These are phyloP conservation scores for Coniochaeta sp. DNA, from an alignment of 2,329 filamentous ascomycete species.

Conservation along the genomic window DNA sequence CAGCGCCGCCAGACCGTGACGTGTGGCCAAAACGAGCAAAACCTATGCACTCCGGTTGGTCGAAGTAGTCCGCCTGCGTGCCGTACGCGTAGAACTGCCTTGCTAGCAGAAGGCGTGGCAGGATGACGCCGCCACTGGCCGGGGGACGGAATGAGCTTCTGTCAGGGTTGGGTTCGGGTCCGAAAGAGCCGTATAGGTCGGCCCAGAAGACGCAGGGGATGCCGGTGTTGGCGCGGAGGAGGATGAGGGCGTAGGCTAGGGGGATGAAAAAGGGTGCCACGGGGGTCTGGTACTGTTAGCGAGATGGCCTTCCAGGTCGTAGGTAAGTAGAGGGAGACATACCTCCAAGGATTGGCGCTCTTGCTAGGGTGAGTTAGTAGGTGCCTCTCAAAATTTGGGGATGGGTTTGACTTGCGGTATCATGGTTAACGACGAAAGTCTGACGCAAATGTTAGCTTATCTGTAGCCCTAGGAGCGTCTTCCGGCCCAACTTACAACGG, in stretches of 20 bases:
- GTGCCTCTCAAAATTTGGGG: background rate
- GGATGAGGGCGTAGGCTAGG: constrained; percentile 60
- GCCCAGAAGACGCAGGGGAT: constrained; percentile 65
- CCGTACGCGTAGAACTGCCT: constrained; percentile 63
- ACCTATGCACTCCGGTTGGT: constrained; percentile 52
- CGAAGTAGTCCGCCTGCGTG: constrained; percentile 55
- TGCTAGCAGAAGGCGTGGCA: constrained; percentile 53
- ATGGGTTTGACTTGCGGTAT: constrained; percentile 36
- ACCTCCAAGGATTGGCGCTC: constrained; percentile 54
- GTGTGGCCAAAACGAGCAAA: constrained; percentile 43
- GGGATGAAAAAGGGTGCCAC: constrained; percentile 58
- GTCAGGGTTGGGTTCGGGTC: constrained; percentile 35
- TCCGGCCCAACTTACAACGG: constrained; percentile 37
- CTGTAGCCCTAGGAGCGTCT: background rate
- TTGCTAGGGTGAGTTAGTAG: constrained; percentile 31
- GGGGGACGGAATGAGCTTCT: constrained; percentile 27
- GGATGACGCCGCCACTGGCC: constrained; percentile 38
- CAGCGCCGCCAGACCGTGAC: constrained; percentile 39
- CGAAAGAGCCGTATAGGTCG: constrained; percentile 57
- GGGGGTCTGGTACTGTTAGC: constrained; percentile 30
- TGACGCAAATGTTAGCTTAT: constrained; percentile 11
- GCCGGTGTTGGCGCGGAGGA: constrained; percentile 50
- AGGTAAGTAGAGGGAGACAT: constrained; percentile 4
- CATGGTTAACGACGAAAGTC: constrained; percentile 62
- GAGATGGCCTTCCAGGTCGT: background rate